Base-by-base conservation (phyloP, 1,284 basidiomycete species). In the Leccinum pallidistipes region DNA sequence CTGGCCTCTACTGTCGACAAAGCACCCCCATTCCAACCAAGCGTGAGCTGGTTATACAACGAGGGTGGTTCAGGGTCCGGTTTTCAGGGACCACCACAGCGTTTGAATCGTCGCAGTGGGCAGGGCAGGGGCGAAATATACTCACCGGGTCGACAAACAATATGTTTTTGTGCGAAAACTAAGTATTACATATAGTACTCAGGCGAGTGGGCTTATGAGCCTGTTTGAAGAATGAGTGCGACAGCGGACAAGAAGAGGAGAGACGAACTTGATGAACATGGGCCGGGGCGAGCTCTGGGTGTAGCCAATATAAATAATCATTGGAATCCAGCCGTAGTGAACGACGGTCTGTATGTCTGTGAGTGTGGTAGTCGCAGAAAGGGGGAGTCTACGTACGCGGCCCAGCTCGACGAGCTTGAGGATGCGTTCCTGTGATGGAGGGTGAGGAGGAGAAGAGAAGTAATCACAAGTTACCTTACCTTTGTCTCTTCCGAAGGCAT, bases 241-340 rank as follows among this genome's bases (percentile, higher is more conserved):
- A 14, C 43, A 5, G 2, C 40, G 47, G 50, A 36, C 57, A 52
- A 21, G 56, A 14, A 58, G 45, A 27, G 54, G 36, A 61, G n/a
- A 55, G 32, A 84, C 91, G 69, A 64, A 95, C 94, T 95, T 95
- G 79, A 96, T 95, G 69, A 96, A 80, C 50, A 93, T 94, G n/a
- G 94, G 94, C 71, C 94, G 93, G 38, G 94, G 94, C 71, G 89
- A 91, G 72, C 92, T 94, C 71, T 89, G 83, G 59, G 89, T 91
- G 81, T 92, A 96, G 36, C 95, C 95, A 71, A 96, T 83, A 77
- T 94, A 97, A 70, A 97, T 95, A 72, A 97, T 92, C 72, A 95
- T 80, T 43, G 95, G 95, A 71, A 97, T 92, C 94, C 95, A 97
- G 66, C 88, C 90, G 71, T 94, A 94, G 77, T 96, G 94, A 62